These are phyloP conservation scores for Uronychia setigera DNA, from an alignment of 73 alveolate species.

Conservation along the genomic window DNA sequence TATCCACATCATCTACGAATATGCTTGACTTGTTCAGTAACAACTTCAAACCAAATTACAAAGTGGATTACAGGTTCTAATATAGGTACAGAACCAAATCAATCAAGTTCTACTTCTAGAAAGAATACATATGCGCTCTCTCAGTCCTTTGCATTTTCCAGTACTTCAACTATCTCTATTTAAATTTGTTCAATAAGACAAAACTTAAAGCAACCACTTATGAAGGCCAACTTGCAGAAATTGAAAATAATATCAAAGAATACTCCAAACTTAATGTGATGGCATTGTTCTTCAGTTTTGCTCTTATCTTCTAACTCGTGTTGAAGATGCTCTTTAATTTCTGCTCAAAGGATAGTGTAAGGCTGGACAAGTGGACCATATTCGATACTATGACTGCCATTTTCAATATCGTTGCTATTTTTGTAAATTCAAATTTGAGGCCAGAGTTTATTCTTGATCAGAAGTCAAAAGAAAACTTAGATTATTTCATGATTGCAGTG, in stretches of 20 bases:
- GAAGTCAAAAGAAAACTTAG: slow-evolving; percentile 18
- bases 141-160: slow-evolving; percentile 56
- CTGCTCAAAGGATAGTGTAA: slow-evolving; percentile 10
- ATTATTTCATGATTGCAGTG: slow-evolving; percentile 56
- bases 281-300: slow-evolving; percentile 40
- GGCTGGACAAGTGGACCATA: slow-evolving; percentile 62
- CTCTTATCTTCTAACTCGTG: slow-evolving; percentile 34
- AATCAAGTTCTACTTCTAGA: slow-evolving; percentile 47
- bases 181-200: slow-evolving; percentile 18
- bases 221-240: neutral
- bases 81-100: slow-evolving; percentile 56
- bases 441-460: slow-evolving; percentile 22
- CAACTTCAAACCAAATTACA: slow-evolving; percentile 6
- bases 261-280: slow-evolving; percentile 46
- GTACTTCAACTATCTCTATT: slow-evolving; percentile 53
- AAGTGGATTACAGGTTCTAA: slow-evolving; percentile 59
- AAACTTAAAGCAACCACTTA: slow-evolving; percentile 3
- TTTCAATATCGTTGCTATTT: slow-evolving; percentile 38
- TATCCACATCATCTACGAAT: neutral
- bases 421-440: slow-evolving; percentile 19
- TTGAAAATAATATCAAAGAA: slow-evolving; percentile 13
- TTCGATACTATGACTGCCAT: slow-evolving; percentile 53
- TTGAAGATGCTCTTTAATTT: slow-evolving; percentile 46
- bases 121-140: slow-evolving; percentile 59
- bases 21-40: neutral